Conservation (phyloP, 2,329 filamentous ascomycete species). For the Cladosporium halotolerans region DNA sequence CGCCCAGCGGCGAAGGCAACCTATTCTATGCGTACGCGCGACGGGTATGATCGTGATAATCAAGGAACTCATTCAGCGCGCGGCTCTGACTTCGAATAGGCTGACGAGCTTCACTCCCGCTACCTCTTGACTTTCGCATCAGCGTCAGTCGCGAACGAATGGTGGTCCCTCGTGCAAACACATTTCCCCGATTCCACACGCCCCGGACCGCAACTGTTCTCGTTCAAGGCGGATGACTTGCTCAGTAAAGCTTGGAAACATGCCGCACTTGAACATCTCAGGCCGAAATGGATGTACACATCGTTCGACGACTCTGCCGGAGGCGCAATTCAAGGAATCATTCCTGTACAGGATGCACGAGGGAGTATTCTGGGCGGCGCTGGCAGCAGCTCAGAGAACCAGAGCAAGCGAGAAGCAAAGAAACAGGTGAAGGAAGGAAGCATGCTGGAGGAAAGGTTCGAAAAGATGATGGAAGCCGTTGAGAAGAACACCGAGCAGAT, state of each 20-base stretch:
- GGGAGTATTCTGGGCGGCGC: slow-evolving; percentile 22
- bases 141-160: slow-evolving; percentile 26
- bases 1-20: slow-evolving; percentile 15
- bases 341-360: slow-evolving; percentile 24
- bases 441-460: slow-evolving; percentile 22
- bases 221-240: slow-evolving; percentile 25
- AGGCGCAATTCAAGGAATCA: slow-evolving; percentile 24
- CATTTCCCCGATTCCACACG: slow-evolving; percentile 25
- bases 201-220: slow-evolving; percentile 29
- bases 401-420: slow-evolving; percentile 14
- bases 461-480: slow-evolving; percentile 22
- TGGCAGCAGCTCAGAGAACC: slow-evolving; percentile 14
- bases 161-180: slow-evolving; percentile 27
- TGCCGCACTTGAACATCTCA: slow-evolving; percentile 24
- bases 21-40: slow-evolving; percentile 27
- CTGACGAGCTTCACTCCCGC: slow-evolving; percentile 23
- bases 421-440: slow-evolving; percentile 12
- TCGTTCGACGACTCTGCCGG: slow-evolving; percentile 13
- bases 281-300: slow-evolving; percentile 30
- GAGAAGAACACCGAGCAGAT: slow-evolving; percentile 23
- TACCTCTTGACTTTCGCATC: slow-evolving; percentile 30
- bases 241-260: slow-evolving; percentile 26
- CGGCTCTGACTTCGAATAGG: slow-evolving; percentile 11
- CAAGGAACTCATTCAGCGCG: not conserved
- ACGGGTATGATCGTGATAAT: slow-evolving; percentile 13